These are phyloP conservation scores for Phytophthora colocasiae DNA, from an alignment of 352 stramenopile species.

Conservation along the genomic window DNA sequence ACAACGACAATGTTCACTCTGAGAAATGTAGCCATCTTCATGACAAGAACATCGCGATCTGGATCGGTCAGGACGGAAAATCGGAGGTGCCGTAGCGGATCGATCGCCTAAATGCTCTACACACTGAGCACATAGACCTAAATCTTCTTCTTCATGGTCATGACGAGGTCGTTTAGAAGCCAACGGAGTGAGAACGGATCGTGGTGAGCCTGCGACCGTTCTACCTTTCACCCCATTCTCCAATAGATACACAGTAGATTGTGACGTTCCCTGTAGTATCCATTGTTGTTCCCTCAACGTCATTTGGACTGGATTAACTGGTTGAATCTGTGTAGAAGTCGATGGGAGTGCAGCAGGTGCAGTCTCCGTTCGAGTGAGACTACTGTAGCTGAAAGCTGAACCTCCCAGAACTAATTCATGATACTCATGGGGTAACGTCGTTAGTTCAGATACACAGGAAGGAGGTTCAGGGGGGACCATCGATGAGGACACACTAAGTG, in stretches of 20 bases:
- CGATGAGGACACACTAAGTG: conserved; percentile 15
- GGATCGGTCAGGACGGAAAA: conserved; percentile 23
- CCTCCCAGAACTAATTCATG: conserved; percentile 33
- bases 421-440: conserved; percentile 33
- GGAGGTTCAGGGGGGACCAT: conserved; percentile 14
- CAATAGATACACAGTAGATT: conserved; percentile 17
- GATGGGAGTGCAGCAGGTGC: conserved; percentile 9
- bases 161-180: conserved; percentile 16
- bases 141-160: conserved; percentile 17
- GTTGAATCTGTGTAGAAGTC: background rate
- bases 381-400: conserved; percentile 15
- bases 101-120: conserved; percentile 25
- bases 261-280: conserved; percentile 12
- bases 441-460: conserved; percentile 32
- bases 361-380: conserved; percentile 18
- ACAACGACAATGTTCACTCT: background rate
- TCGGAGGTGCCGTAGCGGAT: conserved; percentile 9
- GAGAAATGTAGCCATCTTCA: background rate
- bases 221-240: conserved; percentile 31
- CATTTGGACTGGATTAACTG: background rate
- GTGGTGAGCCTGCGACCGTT: conserved; percentile 23
- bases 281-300: conserved; percentile 4
- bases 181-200: conserved; percentile 16
- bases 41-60: conserved; percentile 13
- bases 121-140: conserved; percentile 28